Conservation (phyloP, 192 early-diverging fungal species). For the Rhizophagus sp. region DNA sequence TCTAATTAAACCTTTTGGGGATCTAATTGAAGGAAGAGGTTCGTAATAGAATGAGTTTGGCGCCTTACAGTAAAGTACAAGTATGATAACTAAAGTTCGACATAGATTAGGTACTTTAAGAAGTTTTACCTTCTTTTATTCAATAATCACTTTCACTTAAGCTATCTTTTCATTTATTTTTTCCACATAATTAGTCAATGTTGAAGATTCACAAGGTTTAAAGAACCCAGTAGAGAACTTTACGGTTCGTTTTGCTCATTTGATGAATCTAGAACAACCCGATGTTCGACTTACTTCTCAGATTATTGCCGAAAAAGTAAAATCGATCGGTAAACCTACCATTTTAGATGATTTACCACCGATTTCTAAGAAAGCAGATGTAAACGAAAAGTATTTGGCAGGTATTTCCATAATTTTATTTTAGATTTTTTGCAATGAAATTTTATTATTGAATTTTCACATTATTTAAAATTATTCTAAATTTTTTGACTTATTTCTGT, state of each 20-base stretch:
- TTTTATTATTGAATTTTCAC: neutral
- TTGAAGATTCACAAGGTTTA: slow-evolving; percentile 64
- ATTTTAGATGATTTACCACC: slow-evolving; percentile 36
- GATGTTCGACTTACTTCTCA: slow-evolving; percentile 47
- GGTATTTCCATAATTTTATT: slow-evolving; percentile 26
- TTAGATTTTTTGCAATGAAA: neutral
- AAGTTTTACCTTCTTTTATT: neutral
- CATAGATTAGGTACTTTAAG: neutral
- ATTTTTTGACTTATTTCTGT: neutral
- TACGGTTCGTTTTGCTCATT: slow-evolving; percentile 61
- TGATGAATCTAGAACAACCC: slow-evolving; percentile 55
- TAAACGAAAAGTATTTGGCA: slow-evolving; percentile 50
- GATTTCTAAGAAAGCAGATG: slow-evolving; percentile 45
- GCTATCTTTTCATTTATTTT: neutral
- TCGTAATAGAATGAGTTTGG: slow-evolving; percentile 18
- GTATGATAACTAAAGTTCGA: neutral
- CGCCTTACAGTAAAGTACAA: neutral
- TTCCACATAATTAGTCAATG: slow-evolving; percentile 38
- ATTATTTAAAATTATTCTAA: neutral
- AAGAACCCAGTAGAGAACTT: slow-evolving; percentile 63
- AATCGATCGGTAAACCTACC: slow-evolving; percentile 25
- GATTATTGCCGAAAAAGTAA: slow-evolving; percentile 53
- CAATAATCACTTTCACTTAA: neutral
- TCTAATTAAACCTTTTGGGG: slow-evolving; percentile 72
- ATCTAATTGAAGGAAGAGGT: slow-evolving; percentile 64